phyloP scores from a whole-genome alignment of 371 early-diverging fungal genomes.

The Mortierella sp. region DNA sequence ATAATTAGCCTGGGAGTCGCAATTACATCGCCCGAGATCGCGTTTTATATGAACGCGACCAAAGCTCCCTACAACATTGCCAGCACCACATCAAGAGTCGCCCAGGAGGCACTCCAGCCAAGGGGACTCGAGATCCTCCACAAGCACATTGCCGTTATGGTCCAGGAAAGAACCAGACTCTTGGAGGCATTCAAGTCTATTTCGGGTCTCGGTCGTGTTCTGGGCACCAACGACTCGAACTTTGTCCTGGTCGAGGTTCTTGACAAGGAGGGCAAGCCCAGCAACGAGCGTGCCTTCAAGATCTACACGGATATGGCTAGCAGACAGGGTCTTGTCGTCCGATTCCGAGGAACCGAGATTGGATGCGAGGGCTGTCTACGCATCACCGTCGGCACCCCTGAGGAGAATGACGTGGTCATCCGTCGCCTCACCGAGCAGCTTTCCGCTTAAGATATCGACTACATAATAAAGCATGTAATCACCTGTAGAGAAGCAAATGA shows the following conservation, averaged over 20 bases:
- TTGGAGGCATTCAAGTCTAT: constrained; percentile 68
- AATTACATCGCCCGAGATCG: constrained; percentile 83
- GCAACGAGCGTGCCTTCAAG: constrained; percentile 78
- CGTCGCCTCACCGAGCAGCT: constrained; percentile 63
- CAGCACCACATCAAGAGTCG: constrained; percentile 86
- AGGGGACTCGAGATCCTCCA: constrained; percentile 81
- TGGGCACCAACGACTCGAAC: constrained; percentile 94
- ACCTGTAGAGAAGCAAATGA: not conserved
- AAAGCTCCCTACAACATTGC: constrained; percentile 99
- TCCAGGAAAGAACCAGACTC: constrained; percentile 74
- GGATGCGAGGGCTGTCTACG: constrained; percentile 95
- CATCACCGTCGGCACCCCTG: constrained; percentile 91
- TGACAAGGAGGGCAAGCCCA: constrained; percentile 71
- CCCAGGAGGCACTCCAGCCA: constrained; percentile 81
- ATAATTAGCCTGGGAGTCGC: constrained; percentile 84
- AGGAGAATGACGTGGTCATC: constrained; percentile 79
- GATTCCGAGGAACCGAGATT: constrained; percentile 92
- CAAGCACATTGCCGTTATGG: constrained; percentile 66
- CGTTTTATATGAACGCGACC: constrained; percentile 91
- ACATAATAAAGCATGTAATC: too few relatives aligned
- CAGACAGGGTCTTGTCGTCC: constrained; percentile 86
- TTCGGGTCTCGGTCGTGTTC: constrained; percentile 73
- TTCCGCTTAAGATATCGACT: constrained; percentile 7
- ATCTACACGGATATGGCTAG: constrained; percentile 91
- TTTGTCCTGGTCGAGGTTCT: constrained; percentile 91